These are phyloP conservation scores for Ehretia macrophylla DNA, from an alignment of 257 asterid species.

Conservation along the genomic window DNA sequence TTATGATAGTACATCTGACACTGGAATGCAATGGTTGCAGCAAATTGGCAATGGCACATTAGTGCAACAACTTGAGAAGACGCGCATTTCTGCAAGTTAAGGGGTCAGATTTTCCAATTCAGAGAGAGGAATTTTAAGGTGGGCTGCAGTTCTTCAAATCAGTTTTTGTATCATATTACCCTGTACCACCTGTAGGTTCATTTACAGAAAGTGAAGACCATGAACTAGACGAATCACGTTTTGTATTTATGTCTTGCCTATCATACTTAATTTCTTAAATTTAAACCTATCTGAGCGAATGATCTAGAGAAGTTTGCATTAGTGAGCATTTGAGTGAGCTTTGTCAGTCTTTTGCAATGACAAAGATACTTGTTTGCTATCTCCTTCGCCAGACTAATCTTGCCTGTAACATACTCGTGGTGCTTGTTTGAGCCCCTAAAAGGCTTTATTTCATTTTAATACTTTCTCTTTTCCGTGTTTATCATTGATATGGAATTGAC, in stretches of 20 bases:
- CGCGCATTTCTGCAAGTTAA: constrained; percentile 27
- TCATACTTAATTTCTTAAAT: background rate
- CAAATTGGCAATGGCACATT: constrained; percentile 46
- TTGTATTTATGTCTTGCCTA: background rate
- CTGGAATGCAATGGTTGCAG: constrained; percentile 37
- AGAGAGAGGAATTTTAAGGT: constrained; percentile 1
- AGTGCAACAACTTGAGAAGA: constrained; percentile 32
- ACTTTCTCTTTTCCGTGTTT: no score
- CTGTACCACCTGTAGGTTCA: background rate
- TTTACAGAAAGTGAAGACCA: background rate
- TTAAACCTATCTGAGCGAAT: background rate
- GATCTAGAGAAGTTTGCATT: background rate
- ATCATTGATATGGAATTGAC: background rate
- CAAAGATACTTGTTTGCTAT: no score
- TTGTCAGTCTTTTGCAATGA: background rate
- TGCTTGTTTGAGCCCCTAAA: no score
- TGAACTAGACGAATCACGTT: background rate
- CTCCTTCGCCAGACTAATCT: no score
- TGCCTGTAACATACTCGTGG: no score
- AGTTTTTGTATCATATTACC: background rate
- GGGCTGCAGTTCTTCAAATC: background rate
- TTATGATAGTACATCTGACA: background rate
- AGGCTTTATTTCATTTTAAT: no score
- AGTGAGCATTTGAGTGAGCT: background rate
- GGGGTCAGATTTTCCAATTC: constrained; percentile 14